A percentile compares a stretch with the other conserved stretches of the same genome.
These are phyloP conservation scores for Phytophthora europaea DNA, from an alignment of 352 stramenopile genomes.

Conservation along the genomic window DNA sequence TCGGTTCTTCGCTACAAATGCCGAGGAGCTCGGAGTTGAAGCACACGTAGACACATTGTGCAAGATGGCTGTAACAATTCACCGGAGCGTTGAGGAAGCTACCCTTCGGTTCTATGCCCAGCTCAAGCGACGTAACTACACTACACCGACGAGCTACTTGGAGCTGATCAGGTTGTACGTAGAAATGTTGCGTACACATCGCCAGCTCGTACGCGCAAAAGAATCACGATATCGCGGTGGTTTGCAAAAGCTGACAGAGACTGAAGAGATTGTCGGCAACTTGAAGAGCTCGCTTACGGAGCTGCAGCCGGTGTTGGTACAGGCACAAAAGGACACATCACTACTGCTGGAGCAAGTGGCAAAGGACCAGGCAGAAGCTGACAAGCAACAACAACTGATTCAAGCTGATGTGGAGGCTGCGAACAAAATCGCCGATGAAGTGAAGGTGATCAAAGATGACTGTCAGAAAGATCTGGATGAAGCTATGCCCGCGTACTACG, in stretches of 20 bases:
- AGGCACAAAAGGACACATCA: constrained; percentile 91
- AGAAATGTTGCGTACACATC: constrained; percentile 91
- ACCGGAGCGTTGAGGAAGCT: constrained; percentile 91
- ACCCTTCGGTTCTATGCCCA: constrained; percentile 84
- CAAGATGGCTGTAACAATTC: constrained; percentile 94
- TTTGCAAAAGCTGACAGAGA: constrained; percentile 94
- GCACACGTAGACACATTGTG: constrained; percentile 91
- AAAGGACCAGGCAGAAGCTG: constrained; percentile 92
- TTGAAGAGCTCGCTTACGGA: constrained; percentile 93
- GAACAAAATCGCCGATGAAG: constrained; percentile 92
- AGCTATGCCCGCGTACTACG: constrained; percentile 94
- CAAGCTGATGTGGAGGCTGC: constrained; percentile 93
- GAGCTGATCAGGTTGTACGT: constrained; percentile 96
- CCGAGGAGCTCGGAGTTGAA: constrained; percentile 91
- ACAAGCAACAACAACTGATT: constrained; percentile 93
- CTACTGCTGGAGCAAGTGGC: constrained; percentile 89
- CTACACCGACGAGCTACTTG: constrained; percentile 96
- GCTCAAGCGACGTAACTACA: constrained; percentile 94
- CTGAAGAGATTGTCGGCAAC: constrained; percentile 93
- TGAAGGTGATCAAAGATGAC: constrained; percentile 95
- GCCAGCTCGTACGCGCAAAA: constrained; percentile 85
- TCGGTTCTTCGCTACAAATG: constrained; percentile 88
- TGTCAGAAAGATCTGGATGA: constrained; percentile 95
- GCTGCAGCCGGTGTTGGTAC: constrained; percentile 92
- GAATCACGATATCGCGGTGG: constrained; percentile 86